Evolutionary conservation across 495 filamentous ascomycete species (phyloP).

Genomic region (Neurospora hispaniola): DNA sequence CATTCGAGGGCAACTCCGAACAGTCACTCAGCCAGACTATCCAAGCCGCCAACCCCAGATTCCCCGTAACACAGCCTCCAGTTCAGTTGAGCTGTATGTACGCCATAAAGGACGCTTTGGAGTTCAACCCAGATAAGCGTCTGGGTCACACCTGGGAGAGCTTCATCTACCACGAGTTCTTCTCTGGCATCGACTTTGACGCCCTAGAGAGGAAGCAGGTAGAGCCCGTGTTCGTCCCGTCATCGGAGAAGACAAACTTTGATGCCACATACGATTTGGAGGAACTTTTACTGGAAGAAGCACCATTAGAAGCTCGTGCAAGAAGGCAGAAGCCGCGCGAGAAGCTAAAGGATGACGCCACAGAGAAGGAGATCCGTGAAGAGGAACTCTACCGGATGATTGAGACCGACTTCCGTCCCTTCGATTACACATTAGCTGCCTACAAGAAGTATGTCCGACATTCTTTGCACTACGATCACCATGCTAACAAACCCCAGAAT

Average conservation of each 20-base stretch:
- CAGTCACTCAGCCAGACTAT: constrained; percentile 71
- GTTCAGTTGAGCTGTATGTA: constrained; percentile 79
- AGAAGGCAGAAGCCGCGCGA: constrained; percentile 89
- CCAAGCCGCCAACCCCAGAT: constrained; percentile 71
- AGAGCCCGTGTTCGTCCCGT: constrained; percentile 82
- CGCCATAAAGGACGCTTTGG: constrained; percentile 70
- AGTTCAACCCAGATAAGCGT: constrained; percentile 66
- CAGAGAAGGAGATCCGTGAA: constrained; percentile 86
- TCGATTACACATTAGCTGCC: constrained; percentile 77
- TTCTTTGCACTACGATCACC: not conserved
- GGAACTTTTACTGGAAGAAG: constrained; percentile 88
- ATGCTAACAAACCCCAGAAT: constrained; percentile 12
- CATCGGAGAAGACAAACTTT: constrained; percentile 96
- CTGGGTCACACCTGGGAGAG: constrained; percentile 74
- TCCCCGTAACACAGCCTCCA: constrained; percentile 78
- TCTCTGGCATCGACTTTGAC: constrained; percentile 73
- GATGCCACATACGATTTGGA: constrained; percentile 97
- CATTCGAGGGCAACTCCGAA: constrained; percentile 82
- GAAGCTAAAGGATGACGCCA: constrained; percentile 83
- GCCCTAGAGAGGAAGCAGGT: constrained; percentile 81
- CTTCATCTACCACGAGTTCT: constrained; percentile 83
- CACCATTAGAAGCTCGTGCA: constrained; percentile 84
- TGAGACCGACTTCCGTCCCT: constrained; percentile 87
- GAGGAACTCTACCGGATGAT: constrained; percentile 92
- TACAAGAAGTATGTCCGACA: constrained; percentile 46